Base-by-base conservation (phyloP, 225 moss, liverwort and hornwort species). In the Pleurozium schreberi region DNA sequence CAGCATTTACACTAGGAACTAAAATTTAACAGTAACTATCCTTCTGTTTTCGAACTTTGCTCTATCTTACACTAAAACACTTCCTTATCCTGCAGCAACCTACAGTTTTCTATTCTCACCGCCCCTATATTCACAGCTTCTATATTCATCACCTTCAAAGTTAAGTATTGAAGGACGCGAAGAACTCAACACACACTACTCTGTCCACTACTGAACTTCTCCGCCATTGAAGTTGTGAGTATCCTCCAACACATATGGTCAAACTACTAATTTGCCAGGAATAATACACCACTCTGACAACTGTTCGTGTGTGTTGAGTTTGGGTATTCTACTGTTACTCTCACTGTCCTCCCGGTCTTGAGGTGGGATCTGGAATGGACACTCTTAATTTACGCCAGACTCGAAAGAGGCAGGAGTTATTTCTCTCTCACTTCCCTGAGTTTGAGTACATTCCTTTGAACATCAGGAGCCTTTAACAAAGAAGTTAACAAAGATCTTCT, bases 401-500 rank as follows among this genome's bases (percentile, higher is more conserved):
- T 60, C 47, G 6, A 74, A 57, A 69, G 74, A 74, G 47, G 74
- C 36, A 23, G 47, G 47, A 61, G 73, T 74, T 85, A 45, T 61
- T 85, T 47, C 59, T 68, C 57, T 60, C 59, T 68, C 58, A 43
- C 25, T 73, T 91, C 75, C 36, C 20, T 60, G 82, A 58, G 59
- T 43, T 84, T 47, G 85, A n/a, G 81, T 34, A 55, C 87, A 53
- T 75, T 42, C 80, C 49, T 75, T 85, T 27, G 13, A 77, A 76
- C 36, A 83, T 26, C 75, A 66, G 49, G 27, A 66, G 38, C 22
- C 53, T 64, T 60, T 36, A 34, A 63, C 82, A 83, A 74, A 69
- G 53, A 86, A 89, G 49, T 89, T 87, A 94, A 80, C 94, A 94
- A 79, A 93, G 81, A 49, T 91, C 91, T 77, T 89, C 94, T 86